Evolutionary conservation across 208 protist species (phyloP), one percentile per base, ranked within the genome.

Genomic region (Leishmania martiniquensis): DNA sequence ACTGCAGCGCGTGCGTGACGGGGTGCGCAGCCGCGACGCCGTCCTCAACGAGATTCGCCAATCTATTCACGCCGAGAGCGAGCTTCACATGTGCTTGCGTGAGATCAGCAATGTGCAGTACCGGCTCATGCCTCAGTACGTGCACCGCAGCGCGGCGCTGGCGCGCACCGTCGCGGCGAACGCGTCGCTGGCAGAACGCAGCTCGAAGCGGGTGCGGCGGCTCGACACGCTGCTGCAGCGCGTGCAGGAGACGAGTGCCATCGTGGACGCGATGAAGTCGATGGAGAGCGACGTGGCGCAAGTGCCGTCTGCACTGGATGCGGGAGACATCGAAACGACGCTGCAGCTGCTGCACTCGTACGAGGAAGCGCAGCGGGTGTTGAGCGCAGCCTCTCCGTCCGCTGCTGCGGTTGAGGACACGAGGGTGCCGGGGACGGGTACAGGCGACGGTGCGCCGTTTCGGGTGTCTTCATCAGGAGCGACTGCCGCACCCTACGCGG

Each of bases 291-390:
- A 87, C 59, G 81, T 88, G 22, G 62, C 71, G 32, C 65, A 75
- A 37, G 76, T 94, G 49, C 65, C 57, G 59, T 60, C 45, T 20
- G 85, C 82, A 42, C 69, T 94, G 49, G 83, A 77, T 5, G 20
- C 73, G 0, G 85, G 81, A 9, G 90, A 94, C 49, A 70, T 95
- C n/a, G 86, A 89, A 20, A 75, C 78, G 25, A 89, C 78, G 7
- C 87, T 94, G 55, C 72, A 88, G 71, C 81, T 93, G 12, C 81
- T 97, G 44, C 77, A 72, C 29, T 86, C 85, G 67, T 97, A 94
- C 75, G 87, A 94, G 62, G 84, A 78, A 71, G 93, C 93, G 45
- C 84, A 83, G 45, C 68, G 67, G 4, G 75, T 88, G 49, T 51
- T 95, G 45, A 72, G 70, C 42, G 57, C 73, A 2, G 69, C 74